Conservation (phyloP, 495 filamentous ascomycete species). For the Penicillium ucsense region DNA sequence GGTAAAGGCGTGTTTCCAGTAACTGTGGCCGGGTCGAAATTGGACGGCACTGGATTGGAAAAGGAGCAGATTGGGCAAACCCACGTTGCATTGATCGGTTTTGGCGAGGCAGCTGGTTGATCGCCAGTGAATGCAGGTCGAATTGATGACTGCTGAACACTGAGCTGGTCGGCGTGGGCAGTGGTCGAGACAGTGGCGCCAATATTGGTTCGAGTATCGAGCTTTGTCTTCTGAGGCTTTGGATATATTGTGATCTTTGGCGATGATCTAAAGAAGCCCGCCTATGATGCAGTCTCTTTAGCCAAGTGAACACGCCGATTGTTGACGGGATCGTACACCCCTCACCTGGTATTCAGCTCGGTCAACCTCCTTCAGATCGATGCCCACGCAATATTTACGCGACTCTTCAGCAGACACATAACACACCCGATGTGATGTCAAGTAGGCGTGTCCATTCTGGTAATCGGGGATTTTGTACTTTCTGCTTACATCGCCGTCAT, state of each 20-base stretch:
- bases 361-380: slow-evolving; percentile 87
- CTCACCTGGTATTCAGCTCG: slow-evolving; percentile 79
- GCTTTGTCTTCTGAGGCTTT: slow-evolving; percentile 53
- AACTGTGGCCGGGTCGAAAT: slow-evolving; percentile 75
- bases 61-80: slow-evolving; percentile 95
- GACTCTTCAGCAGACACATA: slow-evolving; percentile 90
- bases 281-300: slow-evolving; percentile 37
- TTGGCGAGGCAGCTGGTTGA: slow-evolving; percentile 17
- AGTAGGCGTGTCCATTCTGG: slow-evolving; percentile 91
- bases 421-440: slow-evolving; percentile 90
- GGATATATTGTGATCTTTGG: slow-evolving; percentile 83
- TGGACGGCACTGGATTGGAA: slow-evolving; percentile 89
- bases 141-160: slow-evolving; percentile 16
- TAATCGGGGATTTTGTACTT: slow-evolving; percentile 93
- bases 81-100: slow-evolving; percentile 66
- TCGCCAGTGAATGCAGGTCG: slow-evolving; percentile 11
- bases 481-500: slow-evolving; percentile 32
- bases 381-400: slow-evolving; percentile 70
- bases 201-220: slow-evolving; percentile 4
- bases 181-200: too few relatives aligned
- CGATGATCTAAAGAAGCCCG: slow-evolving; percentile 90
- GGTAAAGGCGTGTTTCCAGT: slow-evolving; percentile 67
- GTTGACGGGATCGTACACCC: slow-evolving; percentile 3
- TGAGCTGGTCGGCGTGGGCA: slow-evolving; percentile 7
- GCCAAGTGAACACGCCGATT: not conserved